Evolutionary conservation across 75 land plant species (phyloP).

Genomic region (Chamaecyparis obtusa): DNA sequence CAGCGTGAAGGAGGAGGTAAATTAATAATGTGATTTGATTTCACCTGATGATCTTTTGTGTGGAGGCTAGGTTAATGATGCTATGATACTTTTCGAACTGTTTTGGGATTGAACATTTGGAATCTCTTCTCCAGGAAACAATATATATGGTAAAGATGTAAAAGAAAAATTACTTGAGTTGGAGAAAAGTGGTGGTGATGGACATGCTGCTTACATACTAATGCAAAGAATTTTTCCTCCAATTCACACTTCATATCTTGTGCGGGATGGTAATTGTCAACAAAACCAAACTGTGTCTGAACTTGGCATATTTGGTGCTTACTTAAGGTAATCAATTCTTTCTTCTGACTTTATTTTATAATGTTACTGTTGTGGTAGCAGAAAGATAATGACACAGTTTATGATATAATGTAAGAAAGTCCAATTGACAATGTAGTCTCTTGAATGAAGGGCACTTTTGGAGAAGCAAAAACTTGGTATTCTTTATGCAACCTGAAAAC

Average conservation of each 20-base stretch:
- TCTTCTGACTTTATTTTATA: neutral
- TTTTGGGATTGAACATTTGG: neutral
- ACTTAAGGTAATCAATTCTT: conserved; percentile 58
- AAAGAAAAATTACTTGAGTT: conserved; percentile 51
- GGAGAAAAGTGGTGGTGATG: conserved; percentile 52
- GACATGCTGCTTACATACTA: conserved; percentile 90
- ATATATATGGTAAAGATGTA: conserved; percentile 82
- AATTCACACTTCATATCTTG: conserved; percentile 53
- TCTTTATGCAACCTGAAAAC: neutral
- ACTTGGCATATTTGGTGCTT: conserved; percentile 86
- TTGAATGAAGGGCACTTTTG: neutral
- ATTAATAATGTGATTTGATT: neutral
- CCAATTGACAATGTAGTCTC: neutral
- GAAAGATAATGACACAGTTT: neutral
- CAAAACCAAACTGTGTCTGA: conserved; percentile 76
- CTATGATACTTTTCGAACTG: neutral
- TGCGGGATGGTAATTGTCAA: conserved; percentile 71
- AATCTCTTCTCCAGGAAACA: conserved; percentile 64
- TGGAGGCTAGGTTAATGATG: neutral
- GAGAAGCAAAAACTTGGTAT: neutral
- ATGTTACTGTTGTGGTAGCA: neutral
- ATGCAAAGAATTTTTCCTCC: conserved; percentile 97
- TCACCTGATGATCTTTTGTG: neutral
- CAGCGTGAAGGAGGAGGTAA: conserved; percentile 99
- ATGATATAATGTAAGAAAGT: neutral